These are phyloP conservation scores for Dioszegia crocea DNA, from an alignment of 768 basidiomycete genomes.

Conservation along the genomic window DNA sequence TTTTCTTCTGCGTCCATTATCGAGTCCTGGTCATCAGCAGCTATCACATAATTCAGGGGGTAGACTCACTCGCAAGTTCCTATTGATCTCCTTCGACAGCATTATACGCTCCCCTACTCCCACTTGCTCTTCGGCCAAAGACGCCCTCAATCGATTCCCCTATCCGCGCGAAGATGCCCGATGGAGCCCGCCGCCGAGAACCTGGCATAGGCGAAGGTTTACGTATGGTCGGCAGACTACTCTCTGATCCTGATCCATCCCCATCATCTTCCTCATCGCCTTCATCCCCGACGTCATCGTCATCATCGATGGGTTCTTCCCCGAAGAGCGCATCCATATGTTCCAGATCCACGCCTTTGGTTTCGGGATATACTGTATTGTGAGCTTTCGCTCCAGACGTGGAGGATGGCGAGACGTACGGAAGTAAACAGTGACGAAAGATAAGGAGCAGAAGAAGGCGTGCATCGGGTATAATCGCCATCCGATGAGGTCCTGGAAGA, in stretches of 20 bases:
- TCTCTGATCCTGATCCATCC: slow-evolving; percentile 25
- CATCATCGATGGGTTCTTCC: slow-evolving; percentile 33
- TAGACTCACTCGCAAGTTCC: slow-evolving; percentile 46
- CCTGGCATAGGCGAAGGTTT: slow-evolving; percentile 28
- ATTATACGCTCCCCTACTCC: slow-evolving; percentile 29
- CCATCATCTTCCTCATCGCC: slow-evolving; percentile 22
- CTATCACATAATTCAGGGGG: not conserved
- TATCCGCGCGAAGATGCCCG: slow-evolving; percentile 15
- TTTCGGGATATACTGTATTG: slow-evolving; percentile 43
- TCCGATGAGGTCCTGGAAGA: slow-evolving; percentile 75
- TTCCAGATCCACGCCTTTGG: slow-evolving; percentile 42
- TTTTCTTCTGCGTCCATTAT: slow-evolving; percentile 16
- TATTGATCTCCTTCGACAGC: slow-evolving; percentile 38
- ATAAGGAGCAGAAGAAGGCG: slow-evolving; percentile 81
- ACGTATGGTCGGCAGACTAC: slow-evolving; percentile 29
- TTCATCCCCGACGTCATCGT: slow-evolving; percentile 36
- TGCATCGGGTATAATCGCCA: slow-evolving; percentile 97
- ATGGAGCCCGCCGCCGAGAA: slow-evolving; percentile 2
- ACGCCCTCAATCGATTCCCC: slow-evolving; percentile 9
- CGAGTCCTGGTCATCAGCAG: slow-evolving; percentile 24
- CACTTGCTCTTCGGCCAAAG: slow-evolving; percentile 15
- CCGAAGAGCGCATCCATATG: slow-evolving; percentile 48
- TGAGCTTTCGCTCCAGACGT: not conserved
- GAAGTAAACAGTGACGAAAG: slow-evolving; percentile 62
- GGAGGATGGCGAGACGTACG: slow-evolving; percentile 5